These are phyloP conservation scores for Rhododendron ferrugineum DNA, from an alignment of 148 eudicot genomes.

Conservation along the genomic window DNA sequence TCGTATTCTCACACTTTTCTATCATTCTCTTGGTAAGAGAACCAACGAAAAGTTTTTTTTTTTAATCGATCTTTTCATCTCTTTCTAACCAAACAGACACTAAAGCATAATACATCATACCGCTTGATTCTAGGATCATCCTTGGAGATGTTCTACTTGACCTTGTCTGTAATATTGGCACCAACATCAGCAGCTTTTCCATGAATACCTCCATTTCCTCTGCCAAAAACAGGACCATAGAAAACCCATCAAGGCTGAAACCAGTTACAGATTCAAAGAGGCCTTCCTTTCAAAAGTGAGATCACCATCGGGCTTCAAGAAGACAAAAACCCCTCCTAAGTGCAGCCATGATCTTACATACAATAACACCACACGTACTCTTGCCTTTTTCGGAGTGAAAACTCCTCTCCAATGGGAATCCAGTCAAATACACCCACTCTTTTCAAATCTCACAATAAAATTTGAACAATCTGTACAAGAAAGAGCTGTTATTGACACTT, in stretches of 20 bases:
- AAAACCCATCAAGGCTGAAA: slow-evolving; percentile 82
- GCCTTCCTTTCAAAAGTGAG: slow-evolving; percentile 37
- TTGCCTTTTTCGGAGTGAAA: too few relatives aligned
- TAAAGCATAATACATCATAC: slow-evolving; percentile 27
- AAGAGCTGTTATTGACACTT: too few relatives aligned
- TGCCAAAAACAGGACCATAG: slow-evolving; percentile 84
- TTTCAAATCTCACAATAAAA: not conserved
- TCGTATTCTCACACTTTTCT: not conserved
- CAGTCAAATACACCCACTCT: not conserved
- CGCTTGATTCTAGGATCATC: slow-evolving; percentile 88
- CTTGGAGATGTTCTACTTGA: slow-evolving; percentile 78
- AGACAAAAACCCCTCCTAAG: too few relatives aligned
- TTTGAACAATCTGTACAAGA: not conserved
- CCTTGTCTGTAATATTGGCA: slow-evolving; percentile 88
- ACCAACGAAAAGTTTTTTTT: too few relatives aligned
- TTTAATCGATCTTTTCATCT: not conserved
- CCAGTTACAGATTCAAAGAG: slow-evolving; percentile 86
- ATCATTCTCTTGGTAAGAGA: not conserved
- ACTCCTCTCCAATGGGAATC: not conserved
- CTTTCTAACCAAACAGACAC: not conserved
- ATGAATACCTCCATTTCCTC: slow-evolving; percentile 68
- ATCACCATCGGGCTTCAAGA: too few relatives aligned
- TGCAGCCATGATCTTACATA: too few relatives aligned
- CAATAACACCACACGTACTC: too few relatives aligned
- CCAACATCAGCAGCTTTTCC: slow-evolving; percentile 49